A percentile compares a stretch with the other conserved stretches of the same genome.
phyloP scores from a whole-genome alignment of 352 stramenopile genomes.

The Globisporangium perplexum region DNA sequence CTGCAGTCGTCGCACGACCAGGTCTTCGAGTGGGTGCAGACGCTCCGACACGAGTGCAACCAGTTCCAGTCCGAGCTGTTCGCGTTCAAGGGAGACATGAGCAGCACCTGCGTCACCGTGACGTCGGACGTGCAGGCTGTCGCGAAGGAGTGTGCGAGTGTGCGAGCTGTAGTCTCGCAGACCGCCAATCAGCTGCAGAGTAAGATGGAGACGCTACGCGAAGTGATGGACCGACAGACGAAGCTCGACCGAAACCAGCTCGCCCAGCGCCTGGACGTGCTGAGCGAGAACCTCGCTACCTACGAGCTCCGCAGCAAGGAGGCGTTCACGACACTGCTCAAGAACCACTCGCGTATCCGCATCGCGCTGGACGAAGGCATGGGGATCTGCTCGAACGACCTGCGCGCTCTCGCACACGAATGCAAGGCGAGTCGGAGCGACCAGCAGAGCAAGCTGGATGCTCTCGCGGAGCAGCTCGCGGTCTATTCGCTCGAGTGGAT shows the following conservation, averaged over 20 bases:
- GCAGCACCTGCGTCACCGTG: conserved; percentile 19
- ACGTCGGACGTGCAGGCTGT: conserved; percentile 43
- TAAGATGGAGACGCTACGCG: conserved; percentile 36
- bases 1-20: conserved; percentile 49
- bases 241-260: conserved; percentile 46
- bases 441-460: conserved; percentile 28
- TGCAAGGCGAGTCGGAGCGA: conserved; percentile 26
- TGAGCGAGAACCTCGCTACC: conserved; percentile 26
- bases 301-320: conserved; percentile 43
- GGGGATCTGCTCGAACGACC: conserved; percentile 48
- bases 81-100: conserved; percentile 29
- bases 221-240: conserved; percentile 36
- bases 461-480: conserved; percentile 27
- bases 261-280: conserved; percentile 34
- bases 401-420: conserved; percentile 38
- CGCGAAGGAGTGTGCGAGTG: conserved; percentile 27
- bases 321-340: conserved; percentile 34
- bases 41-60: conserved; percentile 31
- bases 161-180: conserved; percentile 30
- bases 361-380: conserved; percentile 52
- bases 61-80: conserved; percentile 35
- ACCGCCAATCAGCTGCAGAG: conserved; percentile 29
- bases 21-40: conserved; percentile 27
- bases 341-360: conserved; percentile 45
- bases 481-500: conserved; percentile 24